Evolutionary conservation across 495 filamentous ascomycete species (phyloP), one percentile per base, ranked within the genome.

Genomic region (Xeromyces bisporus): DNA sequence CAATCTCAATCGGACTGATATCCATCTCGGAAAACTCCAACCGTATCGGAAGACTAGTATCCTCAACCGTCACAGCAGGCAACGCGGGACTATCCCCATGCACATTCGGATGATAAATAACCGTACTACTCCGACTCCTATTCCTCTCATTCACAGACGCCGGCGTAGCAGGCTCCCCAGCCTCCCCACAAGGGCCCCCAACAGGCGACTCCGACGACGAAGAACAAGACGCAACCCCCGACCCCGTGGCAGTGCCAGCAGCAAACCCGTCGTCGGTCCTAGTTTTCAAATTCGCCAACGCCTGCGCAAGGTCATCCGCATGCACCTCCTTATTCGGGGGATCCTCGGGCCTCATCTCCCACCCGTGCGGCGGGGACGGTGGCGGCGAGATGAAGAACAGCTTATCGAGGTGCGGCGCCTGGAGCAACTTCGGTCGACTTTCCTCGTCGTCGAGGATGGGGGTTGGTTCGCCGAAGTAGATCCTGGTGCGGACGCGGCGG

Each of bases 371-470:
- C 29, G 89, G 89, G 36, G 66, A 74, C 1, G 89, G 91, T 7
- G 89, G 89, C 20, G 89, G 89, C 34, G 73, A 81, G 60, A 97
- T 94, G 60, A 97, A 96, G 68, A 94, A 93, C 21, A 93, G 67
- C 60, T 93, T 94, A 41, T 80, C 73, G 26, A 74, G 60, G 39
- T 92, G 80, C 9, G 89, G 89, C 1, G 84, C 74, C 23, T 77
- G 65, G 4, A 97, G 69, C 37, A 87, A 78, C 34, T 64, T 56
- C 14, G 50, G 50, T 12, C 47, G 64, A 24, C 62, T 49, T 33
- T 70, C 70, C 37, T 75, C 64, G n/a, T 60, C 58, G 20, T 62
- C 53, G 3, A 71, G 48, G 15, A 77, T 58, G 15, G 74, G 75
- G 2, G 80, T 91, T 18, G 63, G 65, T 46, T 80, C 66, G 44